Base-by-base conservation (phyloP, 495 filamentous ascomycete species). In the Penicillium herquei region DNA sequence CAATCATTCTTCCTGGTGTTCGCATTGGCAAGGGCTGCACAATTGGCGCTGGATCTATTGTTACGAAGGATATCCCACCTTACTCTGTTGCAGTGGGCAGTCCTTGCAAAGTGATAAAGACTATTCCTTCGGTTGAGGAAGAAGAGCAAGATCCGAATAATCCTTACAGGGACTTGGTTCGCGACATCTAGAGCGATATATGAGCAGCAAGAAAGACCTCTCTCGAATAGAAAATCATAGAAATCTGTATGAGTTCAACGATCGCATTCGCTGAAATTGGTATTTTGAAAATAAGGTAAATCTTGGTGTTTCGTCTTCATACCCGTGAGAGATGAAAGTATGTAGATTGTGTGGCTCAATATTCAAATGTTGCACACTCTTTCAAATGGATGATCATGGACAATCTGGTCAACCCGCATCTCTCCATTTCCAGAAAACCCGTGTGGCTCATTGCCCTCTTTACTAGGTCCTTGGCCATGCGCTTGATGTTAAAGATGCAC, bases 1-100 rank as follows among this genome's bases (percentile, higher is more conserved):
- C 84, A 3, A 73, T 78, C 13, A 77, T 95, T 13, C 65, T 87
- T 11, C 81, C 87, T 0, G 90, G 90, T 0, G 87, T 95, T n/a
- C 87, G 73, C 0, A 72, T 77, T 35, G 73, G 73, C 1, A 65
- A 76, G 57, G 73, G 74, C 12, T 75, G 63, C 14, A 76, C 74
- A 0, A 68, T 77, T 45, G 73, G 71, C 3, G 74, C 74, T 14
- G 70, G 71, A 1, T 65, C 66, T 16, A 69, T 81, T 6, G 79
- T 83, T 7, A 76, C 72, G 0, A 77, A 66, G 55, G 71, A 73
- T 47, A 70, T 80, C 16, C 67, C 69, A 3, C 59, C 67, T 9
- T 73, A 62, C 18, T 70, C 63, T 9, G 64, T 80, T 11, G 72
- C 70, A 2, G 59, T 75, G 5, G 75, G 76, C 7, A 60, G 56